These are phyloP conservation scores for Beauveria caledonica DNA, from an alignment of 2,329 filamentous ascomycete species.

Conservation along the genomic window DNA sequence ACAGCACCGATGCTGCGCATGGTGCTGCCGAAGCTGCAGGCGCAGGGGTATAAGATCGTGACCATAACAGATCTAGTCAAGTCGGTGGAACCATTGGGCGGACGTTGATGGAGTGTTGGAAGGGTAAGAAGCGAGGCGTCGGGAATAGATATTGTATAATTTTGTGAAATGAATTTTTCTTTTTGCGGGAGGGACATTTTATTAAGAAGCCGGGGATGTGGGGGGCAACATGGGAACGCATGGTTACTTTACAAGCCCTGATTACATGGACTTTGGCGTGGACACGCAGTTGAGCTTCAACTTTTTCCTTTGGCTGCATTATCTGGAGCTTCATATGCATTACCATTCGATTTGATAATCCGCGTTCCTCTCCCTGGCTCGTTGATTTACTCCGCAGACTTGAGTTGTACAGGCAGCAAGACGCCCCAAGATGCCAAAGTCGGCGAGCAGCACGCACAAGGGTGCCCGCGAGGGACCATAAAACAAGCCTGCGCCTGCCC, in stretches of 20 bases:
- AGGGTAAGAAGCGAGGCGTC: neutral
- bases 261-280: neutral
- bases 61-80: slow-evolving; percentile 61
- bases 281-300: neutral
- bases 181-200: too few relatives aligned
- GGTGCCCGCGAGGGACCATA: too few relatives aligned
- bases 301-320: neutral
- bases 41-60: slow-evolving; percentile 62
- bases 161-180: neutral
- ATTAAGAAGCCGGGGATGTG: too few relatives aligned
- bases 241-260: neutral
- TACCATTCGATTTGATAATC: too few relatives aligned
- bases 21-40: slow-evolving; percentile 63
- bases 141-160: neutral
- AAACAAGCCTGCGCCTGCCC: too few relatives aligned
- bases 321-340: too few relatives aligned
- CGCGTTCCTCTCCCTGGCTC: too few relatives aligned
- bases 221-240: too few relatives aligned
- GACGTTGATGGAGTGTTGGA: neutral
- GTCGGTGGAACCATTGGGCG: slow-evolving; percentile 13
- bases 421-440: too few relatives aligned
- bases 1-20: slow-evolving; percentile 68
- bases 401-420: too few relatives aligned
- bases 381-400: too few relatives aligned
- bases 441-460: too few relatives aligned